phyloP scores from a whole-genome alignment of 1,139 yeast genomes.

The Geotrichum restrictum region DNA sequence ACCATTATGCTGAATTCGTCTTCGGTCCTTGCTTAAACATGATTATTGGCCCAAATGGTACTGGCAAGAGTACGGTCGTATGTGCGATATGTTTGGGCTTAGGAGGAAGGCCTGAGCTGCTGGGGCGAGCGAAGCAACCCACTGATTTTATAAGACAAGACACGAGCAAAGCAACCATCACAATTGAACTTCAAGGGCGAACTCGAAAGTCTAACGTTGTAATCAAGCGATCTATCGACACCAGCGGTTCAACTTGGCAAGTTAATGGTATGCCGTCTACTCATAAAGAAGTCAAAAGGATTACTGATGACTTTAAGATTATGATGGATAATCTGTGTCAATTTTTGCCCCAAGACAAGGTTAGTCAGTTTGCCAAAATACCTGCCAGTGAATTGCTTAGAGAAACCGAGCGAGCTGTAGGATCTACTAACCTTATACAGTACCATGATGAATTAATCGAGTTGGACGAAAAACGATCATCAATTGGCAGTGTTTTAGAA shows the following conservation, averaged over 20 bases:
- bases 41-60: constrained; percentile 96
- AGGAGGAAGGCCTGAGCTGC: constrained; percentile 71
- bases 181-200: constrained; percentile 57
- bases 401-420: constrained; percentile 81
- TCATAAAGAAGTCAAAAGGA: constrained; percentile 45
- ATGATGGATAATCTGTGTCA: constrained; percentile 92
- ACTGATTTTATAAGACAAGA: constrained; percentile 78
- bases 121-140: constrained; percentile 70
- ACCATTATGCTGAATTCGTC: constrained; percentile 67
- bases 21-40: constrained; percentile 83
- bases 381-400: constrained; percentile 68
- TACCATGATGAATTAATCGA: constrained; percentile 57
- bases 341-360: constrained; percentile 92
- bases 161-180: constrained; percentile 51
- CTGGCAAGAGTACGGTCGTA: constrained; percentile 91
- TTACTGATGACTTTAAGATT: constrained; percentile 49
- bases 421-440: constrained; percentile 53
- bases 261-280: constrained; percentile 48
- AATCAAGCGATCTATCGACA: constrained; percentile 46
- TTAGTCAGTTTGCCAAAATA: constrained; percentile 83
- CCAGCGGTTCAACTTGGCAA: constrained; percentile 46
- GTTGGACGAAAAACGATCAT: constrained; percentile 43
- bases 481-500: constrained; percentile 36
- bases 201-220: constrained; percentile 37
- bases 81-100: constrained; percentile 91